Base-by-base conservation (phyloP, 495 filamentous ascomycete species). In the Neurospora cerealis region DNA sequence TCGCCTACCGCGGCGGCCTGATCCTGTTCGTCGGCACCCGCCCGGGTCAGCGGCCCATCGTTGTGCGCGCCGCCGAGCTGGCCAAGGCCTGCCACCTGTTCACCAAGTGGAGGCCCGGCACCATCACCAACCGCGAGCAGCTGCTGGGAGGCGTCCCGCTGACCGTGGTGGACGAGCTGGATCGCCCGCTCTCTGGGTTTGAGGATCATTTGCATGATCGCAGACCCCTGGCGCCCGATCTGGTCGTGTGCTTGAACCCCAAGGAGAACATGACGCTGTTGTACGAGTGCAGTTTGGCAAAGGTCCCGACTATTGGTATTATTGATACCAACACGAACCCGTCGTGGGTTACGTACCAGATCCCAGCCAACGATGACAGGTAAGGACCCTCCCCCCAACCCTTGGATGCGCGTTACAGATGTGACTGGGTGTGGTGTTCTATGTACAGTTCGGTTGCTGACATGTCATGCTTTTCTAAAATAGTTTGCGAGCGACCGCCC, bases 351-450 rank as follows among this genome's bases (percentile, higher is more conserved):
- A 99, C 96, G 8, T 99, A 99, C 81, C 93, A 93, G 4, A 97
- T 99, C 76, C 96, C 96, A 6, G 92, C 93, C 24, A 99, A 99
- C 79, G 96, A 99, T 78, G 96, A 99, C 82, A 92, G 90, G 90
- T 92, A 78, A 78, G 86, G 21, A 46, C 80, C 13, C 41, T 11
- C 40, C 13, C 15, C 40, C 40, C 15, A 15, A 17, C 5, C 13
- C 15, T 17, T 41, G 40, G 7, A n/a, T 44, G 42, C 42, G 3
- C 8, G 8, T n/a, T 44, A n/a, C 1, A n/a, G 42, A 54, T 24
- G 10, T 24, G 10, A 54, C n/a, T 24, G 46, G 10, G 46, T 54
- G 46, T 54, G 46, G 21, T 60, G 36, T 46, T 48, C 2, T 28
- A 15, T 24, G 36, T 73, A 44, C 24, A 48, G 46, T 8, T 19